Percentiles rank a stretch among this genome's conserved stretches.
Evolutionary conservation across 768 basidiomycete genomes (phyloP).

Genomic region (Cantharellus anzutake): DNA sequence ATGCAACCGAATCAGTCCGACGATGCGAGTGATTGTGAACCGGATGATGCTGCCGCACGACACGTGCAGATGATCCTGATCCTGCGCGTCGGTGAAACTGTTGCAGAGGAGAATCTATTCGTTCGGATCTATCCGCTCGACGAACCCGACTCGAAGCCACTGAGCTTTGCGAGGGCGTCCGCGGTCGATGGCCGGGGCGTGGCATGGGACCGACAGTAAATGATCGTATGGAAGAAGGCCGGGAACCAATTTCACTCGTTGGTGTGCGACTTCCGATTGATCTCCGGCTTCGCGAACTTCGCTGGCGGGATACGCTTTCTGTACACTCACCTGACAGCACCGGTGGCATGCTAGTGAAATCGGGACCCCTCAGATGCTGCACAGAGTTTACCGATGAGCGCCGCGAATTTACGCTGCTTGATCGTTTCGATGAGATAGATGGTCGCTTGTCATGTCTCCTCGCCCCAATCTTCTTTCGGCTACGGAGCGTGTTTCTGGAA

Average conservation of each 20-base stretch:
- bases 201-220: conserved; percentile 18
- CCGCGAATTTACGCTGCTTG: conserved; percentile 80
- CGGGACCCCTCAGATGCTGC: conserved; percentile 21
- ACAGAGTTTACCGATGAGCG: conserved; percentile 40
- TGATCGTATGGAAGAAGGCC: conserved; percentile 77
- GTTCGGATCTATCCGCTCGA: conserved; percentile 21
- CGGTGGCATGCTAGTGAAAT: conserved; percentile 28
- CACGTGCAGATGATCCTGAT: conserved; percentile 67
- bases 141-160: conserved; percentile 34
- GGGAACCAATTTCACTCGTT: conserved; percentile 68
- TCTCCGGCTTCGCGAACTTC: conserved; percentile 37
- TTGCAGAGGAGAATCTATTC: conserved; percentile 47
- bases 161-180: conserved; percentile 63
- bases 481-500: neutral
- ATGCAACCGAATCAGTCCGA: conserved; percentile 58
- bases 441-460: conserved; percentile 28
- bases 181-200: conserved; percentile 33
- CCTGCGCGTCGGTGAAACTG: conserved; percentile 59
- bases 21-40: conserved; percentile 12
- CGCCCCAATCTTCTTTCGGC: neutral
- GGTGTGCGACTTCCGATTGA: conserved; percentile 72
- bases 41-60: conserved; percentile 43
- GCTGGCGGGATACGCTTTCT: conserved; percentile 21
- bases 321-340: conserved; percentile 20
- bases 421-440: conserved; percentile 64